Conservation (phyloP, 1,284 basidiomycete species). For the Pseudozyma flocculosa region DNA sequence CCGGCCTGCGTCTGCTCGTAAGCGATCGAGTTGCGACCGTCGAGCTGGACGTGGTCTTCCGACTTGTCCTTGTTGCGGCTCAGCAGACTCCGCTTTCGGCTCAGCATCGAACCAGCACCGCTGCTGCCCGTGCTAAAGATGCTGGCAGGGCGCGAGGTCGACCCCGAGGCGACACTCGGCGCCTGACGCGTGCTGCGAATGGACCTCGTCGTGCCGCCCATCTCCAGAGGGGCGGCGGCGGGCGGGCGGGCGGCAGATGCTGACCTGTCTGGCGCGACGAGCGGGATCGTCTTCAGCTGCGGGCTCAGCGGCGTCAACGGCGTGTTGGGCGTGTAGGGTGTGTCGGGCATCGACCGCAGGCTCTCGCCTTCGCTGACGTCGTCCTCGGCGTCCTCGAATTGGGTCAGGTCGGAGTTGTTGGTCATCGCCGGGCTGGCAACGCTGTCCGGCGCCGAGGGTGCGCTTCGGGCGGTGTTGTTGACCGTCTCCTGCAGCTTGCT, state of each 20-base stretch:
- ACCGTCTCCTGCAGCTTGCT: slow-evolving; percentile 59
- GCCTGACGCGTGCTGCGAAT: slow-evolving; percentile 20
- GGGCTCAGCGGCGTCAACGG: slow-evolving; percentile 39
- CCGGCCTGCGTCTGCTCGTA: slow-evolving; percentile 21
- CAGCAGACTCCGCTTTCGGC: slow-evolving; percentile 28
- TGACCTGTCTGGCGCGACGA: slow-evolving; percentile 29
- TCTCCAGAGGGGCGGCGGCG: background rate
- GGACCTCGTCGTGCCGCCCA: slow-evolving; percentile 11
- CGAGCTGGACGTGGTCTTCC: slow-evolving; percentile 11
- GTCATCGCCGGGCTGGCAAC: slow-evolving; percentile 2
- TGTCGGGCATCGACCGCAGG: slow-evolving; percentile 29
- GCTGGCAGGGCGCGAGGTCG: slow-evolving; percentile 30
- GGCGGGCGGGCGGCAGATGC: slow-evolving; percentile 9
- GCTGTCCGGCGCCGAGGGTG: slow-evolving; percentile 13
- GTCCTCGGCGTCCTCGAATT: slow-evolving; percentile 65
- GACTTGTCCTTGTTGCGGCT: slow-evolving; percentile 19
- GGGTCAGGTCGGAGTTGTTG: slow-evolving; percentile 51
- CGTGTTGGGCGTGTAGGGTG: slow-evolving; percentile 33
- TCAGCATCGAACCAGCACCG: slow-evolving; percentile 11
- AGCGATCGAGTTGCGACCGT: slow-evolving; percentile 27
- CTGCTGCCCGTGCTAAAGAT: slow-evolving; percentile 34
- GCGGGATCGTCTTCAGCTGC: slow-evolving; percentile 35
- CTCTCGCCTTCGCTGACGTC: slow-evolving; percentile 53
- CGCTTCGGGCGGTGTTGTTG: slow-evolving; percentile 8
- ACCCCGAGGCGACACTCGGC: slow-evolving; percentile 13